A percentile compares a stretch with the other conserved stretches of the same genome.
Conservation (phyloP, 2,329 filamentous ascomycete genomes). For the Conoideocrella luteorostrata region DNA sequence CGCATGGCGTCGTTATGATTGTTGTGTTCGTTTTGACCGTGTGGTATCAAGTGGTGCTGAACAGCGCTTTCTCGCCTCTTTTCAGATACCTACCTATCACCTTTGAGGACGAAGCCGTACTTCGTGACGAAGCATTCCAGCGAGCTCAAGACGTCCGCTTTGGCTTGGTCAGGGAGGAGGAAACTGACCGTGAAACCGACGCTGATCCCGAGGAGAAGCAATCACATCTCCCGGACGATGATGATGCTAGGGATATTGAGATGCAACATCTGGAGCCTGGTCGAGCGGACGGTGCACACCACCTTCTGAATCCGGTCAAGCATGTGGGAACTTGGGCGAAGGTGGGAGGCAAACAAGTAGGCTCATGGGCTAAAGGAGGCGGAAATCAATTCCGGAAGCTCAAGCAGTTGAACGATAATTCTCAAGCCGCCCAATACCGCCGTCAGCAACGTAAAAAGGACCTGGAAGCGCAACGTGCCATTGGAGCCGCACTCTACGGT, state of each 20-base stretch:
- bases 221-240: slow-evolving; percentile 25
- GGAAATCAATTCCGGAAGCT: slow-evolving; percentile 42
- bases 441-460: slow-evolving; percentile 48
- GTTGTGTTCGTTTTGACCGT: slow-evolving; percentile 63
- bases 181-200: slow-evolving; percentile 41
- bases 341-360: slow-evolving; percentile 22
- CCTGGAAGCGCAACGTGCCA: slow-evolving; percentile 64
- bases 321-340: slow-evolving; percentile 42
- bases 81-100: slow-evolving; percentile 89
- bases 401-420: slow-evolving; percentile 25
- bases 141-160: slow-evolving; percentile 67
- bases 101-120: slow-evolving; percentile 86
- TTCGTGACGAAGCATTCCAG: slow-evolving; percentile 86
- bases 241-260: slow-evolving; percentile 32
- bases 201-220: slow-evolving; percentile 32
- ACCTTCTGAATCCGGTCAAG: slow-evolving; percentile 39
- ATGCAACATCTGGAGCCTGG: slow-evolving; percentile 31
- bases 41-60: slow-evolving; percentile 74
- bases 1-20: slow-evolving; percentile 83
- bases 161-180: slow-evolving; percentile 49
- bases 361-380: slow-evolving; percentile 33
- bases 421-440: slow-evolving; percentile 41
- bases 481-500: slow-evolving; percentile 77
- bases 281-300: slow-evolving; percentile 11
- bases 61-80: slow-evolving; percentile 76